Conservation (phyloP, 1,284 basidiomycete species). For the Cutaneotrichosporon cavernicola region DNA sequence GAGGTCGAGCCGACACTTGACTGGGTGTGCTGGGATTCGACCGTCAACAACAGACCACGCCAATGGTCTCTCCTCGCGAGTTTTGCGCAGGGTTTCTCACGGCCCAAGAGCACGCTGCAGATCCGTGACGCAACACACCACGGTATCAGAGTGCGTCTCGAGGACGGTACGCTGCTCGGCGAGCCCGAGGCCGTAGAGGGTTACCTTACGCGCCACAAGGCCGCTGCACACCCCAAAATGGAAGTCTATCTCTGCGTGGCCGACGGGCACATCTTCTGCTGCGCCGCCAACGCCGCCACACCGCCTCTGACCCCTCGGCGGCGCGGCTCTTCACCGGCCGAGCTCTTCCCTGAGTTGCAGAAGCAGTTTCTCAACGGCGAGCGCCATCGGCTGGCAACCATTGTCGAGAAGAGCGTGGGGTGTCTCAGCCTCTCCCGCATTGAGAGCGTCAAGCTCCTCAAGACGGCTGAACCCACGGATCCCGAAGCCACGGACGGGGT, state of each 20-base stretch:
- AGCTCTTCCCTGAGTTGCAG: slow-evolving; percentile 40
- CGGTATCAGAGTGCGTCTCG: slow-evolving; percentile 33
- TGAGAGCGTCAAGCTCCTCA: slow-evolving; percentile 25
- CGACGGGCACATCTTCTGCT: slow-evolving; percentile 44
- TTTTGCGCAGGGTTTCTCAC: slow-evolving; percentile 22
- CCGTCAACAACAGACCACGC: slow-evolving; percentile 37
- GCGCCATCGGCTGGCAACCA: slow-evolving; percentile 32
- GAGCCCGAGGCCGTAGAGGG: slow-evolving; percentile 51
- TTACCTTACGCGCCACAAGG: slow-evolving; percentile 40
- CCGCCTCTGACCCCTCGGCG: slow-evolving; percentile 39
- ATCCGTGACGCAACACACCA: slow-evolving; percentile 45
- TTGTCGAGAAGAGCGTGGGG: slow-evolving; percentile 39
- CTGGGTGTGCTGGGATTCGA: slow-evolving; percentile 45
- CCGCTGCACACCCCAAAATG: slow-evolving; percentile 25
- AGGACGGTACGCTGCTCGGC: slow-evolving; percentile 41
- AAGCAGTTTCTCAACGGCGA: slow-evolving; percentile 36
- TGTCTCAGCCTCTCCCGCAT: slow-evolving; percentile 48
- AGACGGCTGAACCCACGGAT: background rate
- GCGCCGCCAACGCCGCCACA: slow-evolving; percentile 28
- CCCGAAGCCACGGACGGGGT: background rate
- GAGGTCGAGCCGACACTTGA: slow-evolving; percentile 40
- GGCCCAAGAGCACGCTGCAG: slow-evolving; percentile 30
- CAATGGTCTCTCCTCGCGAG: slow-evolving; percentile 49
- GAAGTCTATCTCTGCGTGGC: slow-evolving; percentile 42
- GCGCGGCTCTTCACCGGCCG: slow-evolving; percentile 35